phyloP scores from a whole-genome alignment of 305 asterid genomes.

The Vinca major region DNA sequence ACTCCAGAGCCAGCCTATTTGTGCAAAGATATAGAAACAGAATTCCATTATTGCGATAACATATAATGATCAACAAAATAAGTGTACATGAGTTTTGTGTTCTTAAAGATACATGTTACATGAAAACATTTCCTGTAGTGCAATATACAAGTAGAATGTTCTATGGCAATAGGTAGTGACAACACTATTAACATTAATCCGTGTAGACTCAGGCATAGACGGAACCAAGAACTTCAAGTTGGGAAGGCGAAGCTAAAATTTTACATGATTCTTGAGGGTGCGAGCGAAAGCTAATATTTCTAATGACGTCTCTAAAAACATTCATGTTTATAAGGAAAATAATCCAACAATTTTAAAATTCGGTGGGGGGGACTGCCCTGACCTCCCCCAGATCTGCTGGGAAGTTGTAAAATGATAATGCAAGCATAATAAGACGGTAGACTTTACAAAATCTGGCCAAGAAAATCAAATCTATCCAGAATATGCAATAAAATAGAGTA shows the following conservation, averaged over 20 bases:
- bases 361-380: no score
- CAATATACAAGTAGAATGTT: not conserved
- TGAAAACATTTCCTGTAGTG: not conserved
- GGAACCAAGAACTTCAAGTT: no score
- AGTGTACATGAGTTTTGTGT: not conserved
- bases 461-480: not conserved
- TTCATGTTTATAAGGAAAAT: no score
- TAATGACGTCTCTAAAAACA: no score
- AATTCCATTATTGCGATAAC: not conserved
- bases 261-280: no score
- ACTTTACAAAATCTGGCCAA: not conserved
- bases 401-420: not conserved
- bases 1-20: slow-evolving; percentile 64
- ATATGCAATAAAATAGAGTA: no score
- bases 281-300: no score
- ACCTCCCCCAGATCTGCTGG: no score
- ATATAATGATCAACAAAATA: not conserved
- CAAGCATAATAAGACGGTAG: not conserved
- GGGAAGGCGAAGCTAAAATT: no score
- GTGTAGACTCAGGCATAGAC: not conserved
- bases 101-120: not conserved
- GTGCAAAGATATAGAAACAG: not conserved
- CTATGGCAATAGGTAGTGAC: not conserved
- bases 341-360: no score
- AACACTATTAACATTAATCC: not conserved